Percentiles rank a stretch among this genome's conserved stretches.
Evolutionary conservation across 108 stramenopile genomes (phyloP).

Genomic region (Stephanodiscus minutulus): DNA sequence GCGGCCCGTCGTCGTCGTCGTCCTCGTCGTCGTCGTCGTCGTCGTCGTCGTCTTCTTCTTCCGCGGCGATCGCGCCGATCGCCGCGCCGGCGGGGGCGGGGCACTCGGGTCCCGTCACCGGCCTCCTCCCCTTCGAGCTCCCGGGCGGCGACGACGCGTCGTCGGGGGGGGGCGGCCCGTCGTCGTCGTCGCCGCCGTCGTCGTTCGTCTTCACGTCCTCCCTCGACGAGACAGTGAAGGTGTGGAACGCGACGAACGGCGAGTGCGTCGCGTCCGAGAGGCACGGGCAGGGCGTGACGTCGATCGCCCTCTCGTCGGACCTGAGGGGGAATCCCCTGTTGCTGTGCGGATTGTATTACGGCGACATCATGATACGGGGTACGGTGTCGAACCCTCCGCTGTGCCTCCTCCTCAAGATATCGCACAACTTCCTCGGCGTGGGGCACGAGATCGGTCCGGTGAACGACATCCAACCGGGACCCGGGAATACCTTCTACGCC

Average conservation of each 20-base stretch:
- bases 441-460: constrained; percentile 74
- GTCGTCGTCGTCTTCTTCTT: too few relatives aligned
- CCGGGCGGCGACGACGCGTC: constrained; percentile 16
- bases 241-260: constrained; percentile 82
- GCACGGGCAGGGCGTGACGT: constrained; percentile 79
- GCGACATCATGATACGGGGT: constrained; percentile 79
- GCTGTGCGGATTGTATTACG: constrained; percentile 70
- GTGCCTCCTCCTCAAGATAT: constrained; percentile 55
- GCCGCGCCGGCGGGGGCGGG: constrained; percentile 37
- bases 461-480: constrained; percentile 61
- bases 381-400: constrained; percentile 74
- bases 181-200: constrained; percentile 31
- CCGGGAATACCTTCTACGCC: constrained; percentile 81
- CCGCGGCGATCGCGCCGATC: not conserved
- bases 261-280: constrained; percentile 73
- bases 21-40: not conserved
- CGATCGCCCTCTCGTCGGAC: constrained; percentile 72
- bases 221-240: constrained; percentile 83
- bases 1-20: not conserved
- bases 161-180: not conserved
- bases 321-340: constrained; percentile 61
- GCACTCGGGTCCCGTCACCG: constrained; percentile 77
- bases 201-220: constrained; percentile 76
- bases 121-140: constrained; percentile 57
- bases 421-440: constrained; percentile 47